Evolutionary conservation across 179 eudicot species (phyloP).

Genomic region (Beta corolliflora): DNA sequence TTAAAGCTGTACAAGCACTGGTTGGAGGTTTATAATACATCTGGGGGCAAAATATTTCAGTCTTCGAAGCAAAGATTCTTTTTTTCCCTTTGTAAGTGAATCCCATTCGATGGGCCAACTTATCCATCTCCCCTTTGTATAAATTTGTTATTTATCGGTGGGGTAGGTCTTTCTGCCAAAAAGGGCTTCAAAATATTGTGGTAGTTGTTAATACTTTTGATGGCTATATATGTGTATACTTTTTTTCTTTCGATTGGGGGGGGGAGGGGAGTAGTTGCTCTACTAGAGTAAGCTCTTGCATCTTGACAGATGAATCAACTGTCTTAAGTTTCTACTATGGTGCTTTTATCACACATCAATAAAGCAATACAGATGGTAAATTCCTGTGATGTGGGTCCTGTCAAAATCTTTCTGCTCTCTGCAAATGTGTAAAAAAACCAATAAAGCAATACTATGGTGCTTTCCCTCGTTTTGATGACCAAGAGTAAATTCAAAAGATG

Average conservation of each 20-base stretch:
- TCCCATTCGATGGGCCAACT: not conserved
- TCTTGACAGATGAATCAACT: too few species aligned
- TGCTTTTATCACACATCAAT: too few species aligned
- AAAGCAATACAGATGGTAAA: too few species aligned
- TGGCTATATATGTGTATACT: not conserved
- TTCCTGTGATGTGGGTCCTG: not conserved
- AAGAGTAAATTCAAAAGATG: not conserved
- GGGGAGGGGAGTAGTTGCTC: not conserved
- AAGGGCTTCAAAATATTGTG: not conserved
- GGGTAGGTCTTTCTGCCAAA: not conserved
- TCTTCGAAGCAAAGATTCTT: conserved; percentile 73
- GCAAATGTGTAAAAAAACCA: too few species aligned
- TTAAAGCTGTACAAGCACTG: conserved; percentile 70
- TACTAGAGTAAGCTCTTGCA: too few species aligned
- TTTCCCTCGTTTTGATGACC: too few species aligned
- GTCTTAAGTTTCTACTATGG: too few species aligned
- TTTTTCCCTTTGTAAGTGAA: conserved; percentile 86
- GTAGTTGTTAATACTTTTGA: not conserved
- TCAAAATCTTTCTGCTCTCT: not conserved
- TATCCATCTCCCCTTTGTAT: not conserved
- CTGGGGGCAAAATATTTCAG: conserved; percentile 65
- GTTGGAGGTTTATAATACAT: conserved; percentile 60
- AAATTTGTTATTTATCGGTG: not conserved
- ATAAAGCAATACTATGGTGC: too few species aligned
- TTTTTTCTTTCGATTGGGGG: not conserved